Evolutionary conservation across 306 rosid genomes (phyloP), one percentile per base, ranked within the genome.

Genomic region (Vigna radiata): DNA sequence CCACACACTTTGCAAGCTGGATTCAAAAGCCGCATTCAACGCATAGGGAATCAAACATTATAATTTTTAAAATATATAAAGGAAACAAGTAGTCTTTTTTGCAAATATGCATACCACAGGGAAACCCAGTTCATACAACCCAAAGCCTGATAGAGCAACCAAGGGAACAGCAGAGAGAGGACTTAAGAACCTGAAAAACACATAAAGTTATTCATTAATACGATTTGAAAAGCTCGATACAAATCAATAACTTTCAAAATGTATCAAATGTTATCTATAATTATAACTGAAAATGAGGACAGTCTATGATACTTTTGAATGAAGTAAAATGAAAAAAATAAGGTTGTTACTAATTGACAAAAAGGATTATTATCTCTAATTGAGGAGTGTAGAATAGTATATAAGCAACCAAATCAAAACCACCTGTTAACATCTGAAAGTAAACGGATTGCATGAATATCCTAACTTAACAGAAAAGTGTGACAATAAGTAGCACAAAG

Each of bases 141-240:
- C 98, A 82, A 91, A 94, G 68, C 98, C 98, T 46, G 96, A 90
- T 65, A 92, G 77, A 58, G 96, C 95, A 41, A 94, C 96, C 89
- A 94, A 81, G 25, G 98, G 98, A 82, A 87, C 87, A 41, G 97
- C 92, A 43, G 97, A 86, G 73, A 94, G 89, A 44, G 98, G 98
- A 80, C 93, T 94, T 49, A 90, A 83, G 77, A 91, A 83, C 93
- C 98, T 94, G 81, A 46, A 85, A 79, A 52, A 67, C n/a, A 73
- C 59, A 74, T 0, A 6, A 65, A 46, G n/a, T 66, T 80, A 11
- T 66, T 31, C 70, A 66, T 55, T 18, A 72, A 43, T 41, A 72
- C 58, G 44, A 11, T 56, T 50, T 54, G 27, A 31, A 46, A 50
- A 71, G 49, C 52, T 49, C 10, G 54, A 36, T 53, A 49, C 66